Evolutionary conservation across 345 rosid genomes (phyloP).

Genomic region (Murraya koenigii): DNA sequence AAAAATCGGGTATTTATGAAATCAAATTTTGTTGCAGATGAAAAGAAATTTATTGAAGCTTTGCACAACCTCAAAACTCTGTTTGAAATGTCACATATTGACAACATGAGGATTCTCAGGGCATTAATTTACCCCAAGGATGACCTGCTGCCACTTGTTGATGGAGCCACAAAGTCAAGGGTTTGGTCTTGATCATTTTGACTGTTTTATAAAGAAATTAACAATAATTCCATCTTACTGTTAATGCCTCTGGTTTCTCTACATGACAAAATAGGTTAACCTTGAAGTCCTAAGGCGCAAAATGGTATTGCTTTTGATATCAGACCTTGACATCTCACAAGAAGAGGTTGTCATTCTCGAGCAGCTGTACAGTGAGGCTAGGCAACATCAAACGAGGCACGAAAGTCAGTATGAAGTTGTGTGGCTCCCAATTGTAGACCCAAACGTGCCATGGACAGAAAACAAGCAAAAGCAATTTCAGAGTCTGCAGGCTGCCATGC

Average conservation of each 20-base stretch:
- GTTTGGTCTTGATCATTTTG: constrained; percentile 19
- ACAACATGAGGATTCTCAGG: constrained; percentile 46
- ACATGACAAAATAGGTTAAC: constrained; percentile 42
- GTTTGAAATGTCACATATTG: constrained; percentile 34
- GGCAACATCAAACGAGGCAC: constrained; percentile 32
- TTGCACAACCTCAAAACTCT: constrained; percentile 33
- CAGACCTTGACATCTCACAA: constrained; percentile 58
- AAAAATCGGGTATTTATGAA: not conserved
- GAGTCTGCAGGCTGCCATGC: constrained; percentile 51
- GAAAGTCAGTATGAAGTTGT: constrained; percentile 58
- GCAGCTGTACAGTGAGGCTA: constrained; percentile 46
- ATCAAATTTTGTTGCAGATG: constrained; percentile 29
- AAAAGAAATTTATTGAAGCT: constrained; percentile 29
- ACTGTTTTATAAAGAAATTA: too few relatives aligned
- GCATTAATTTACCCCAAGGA: constrained; percentile 42
- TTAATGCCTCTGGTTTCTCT: not conserved
- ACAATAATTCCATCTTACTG: too few relatives aligned
- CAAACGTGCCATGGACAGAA: constrained; percentile 38
- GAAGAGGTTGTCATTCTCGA: constrained; percentile 56
- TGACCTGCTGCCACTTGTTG: constrained; percentile 42
- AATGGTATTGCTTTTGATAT: constrained; percentile 64
- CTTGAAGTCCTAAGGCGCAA: constrained; percentile 66
- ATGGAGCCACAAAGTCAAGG: constrained; percentile 37
- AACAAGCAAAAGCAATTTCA: constrained; percentile 44
- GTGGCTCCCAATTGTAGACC: constrained; percentile 75